These are phyloP conservation scores for Tuber aestivum DNA, from an alignment of 495 filamentous ascomycete genomes.

Conservation along the genomic window DNA sequence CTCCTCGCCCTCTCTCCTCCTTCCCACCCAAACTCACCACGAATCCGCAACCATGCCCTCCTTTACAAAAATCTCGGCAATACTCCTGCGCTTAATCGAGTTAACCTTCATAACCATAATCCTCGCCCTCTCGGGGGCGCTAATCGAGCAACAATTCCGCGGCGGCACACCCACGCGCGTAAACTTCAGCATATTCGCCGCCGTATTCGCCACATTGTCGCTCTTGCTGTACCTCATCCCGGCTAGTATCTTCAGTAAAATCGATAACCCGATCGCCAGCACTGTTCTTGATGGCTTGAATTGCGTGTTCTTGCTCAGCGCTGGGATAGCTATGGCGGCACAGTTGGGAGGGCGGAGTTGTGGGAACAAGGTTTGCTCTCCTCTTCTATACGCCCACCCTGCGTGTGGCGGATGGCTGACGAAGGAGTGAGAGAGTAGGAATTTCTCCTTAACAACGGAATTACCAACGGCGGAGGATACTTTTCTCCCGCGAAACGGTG, in stretches of 20 bases:
- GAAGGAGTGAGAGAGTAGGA: background rate
- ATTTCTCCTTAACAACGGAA: constrained; percentile 29
- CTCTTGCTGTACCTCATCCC: constrained; percentile 37
- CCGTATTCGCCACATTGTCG: constrained; percentile 24
- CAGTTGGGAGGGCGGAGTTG: constrained; percentile 28
- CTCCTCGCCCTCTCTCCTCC: background rate
- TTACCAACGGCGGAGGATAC: constrained; percentile 38
- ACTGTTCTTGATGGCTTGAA: constrained; percentile 29
- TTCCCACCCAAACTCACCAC: background rate
- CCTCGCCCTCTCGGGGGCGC: constrained; percentile 33
- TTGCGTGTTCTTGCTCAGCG: constrained; percentile 35
- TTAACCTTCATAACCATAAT: constrained; percentile 29
- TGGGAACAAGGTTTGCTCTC: constrained; percentile 8
- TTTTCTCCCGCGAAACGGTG: constrained; percentile 19
- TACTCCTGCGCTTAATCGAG: constrained; percentile 12
- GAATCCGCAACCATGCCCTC: background rate
- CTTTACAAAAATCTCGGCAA: background rate
- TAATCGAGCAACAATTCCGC: constrained; percentile 33
- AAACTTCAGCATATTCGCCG: constrained; percentile 39
- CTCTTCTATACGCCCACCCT: background rate
- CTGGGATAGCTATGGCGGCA: constrained; percentile 37
- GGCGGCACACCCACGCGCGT: constrained; percentile 39
- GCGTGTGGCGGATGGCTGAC: background rate
- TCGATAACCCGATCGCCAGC: constrained; percentile 22
- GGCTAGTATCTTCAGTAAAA: constrained; percentile 18